A percentile compares a stretch with the other conserved stretches of the same genome.
Conservation (phyloP, 2,329 filamentous ascomycete species). For the Fusarium kyushuense region DNA sequence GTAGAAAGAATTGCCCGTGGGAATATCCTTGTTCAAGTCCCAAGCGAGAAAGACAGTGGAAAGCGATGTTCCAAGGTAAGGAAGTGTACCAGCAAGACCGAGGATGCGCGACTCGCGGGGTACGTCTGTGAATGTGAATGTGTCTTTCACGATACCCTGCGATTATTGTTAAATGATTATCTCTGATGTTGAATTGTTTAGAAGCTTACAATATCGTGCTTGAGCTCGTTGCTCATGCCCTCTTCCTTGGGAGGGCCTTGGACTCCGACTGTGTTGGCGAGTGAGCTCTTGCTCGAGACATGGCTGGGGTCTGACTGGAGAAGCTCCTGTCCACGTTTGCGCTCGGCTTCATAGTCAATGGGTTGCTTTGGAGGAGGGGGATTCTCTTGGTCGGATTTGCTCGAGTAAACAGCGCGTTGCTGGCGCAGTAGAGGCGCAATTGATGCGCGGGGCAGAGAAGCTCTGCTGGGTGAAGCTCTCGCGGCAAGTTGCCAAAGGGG, state of each 20-base stretch:
- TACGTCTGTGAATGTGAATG: conserved; percentile 73
- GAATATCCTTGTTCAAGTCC: conserved; percentile 78
- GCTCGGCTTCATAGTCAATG: conserved; percentile 69
- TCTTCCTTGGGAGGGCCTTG: conserved; percentile 31
- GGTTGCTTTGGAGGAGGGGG: conserved; percentile 44
- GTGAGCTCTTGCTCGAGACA: conserved; percentile 70
- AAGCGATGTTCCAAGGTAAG: conserved; percentile 86
- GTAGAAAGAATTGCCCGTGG: conserved; percentile 68
- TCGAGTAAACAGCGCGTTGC: conserved; percentile 43
- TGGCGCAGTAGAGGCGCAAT: conserved; percentile 29
- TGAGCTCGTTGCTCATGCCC: conserved; percentile 53
- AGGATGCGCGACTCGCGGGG: conserved; percentile 76
- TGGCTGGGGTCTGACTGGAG: conserved; percentile 70
- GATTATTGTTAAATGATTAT: conserved; percentile 3
- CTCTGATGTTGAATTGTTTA: rapidly evolving
- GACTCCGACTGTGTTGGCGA: conserved; percentile 60
- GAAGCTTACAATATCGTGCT: conserved; percentile 67
- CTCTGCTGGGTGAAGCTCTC: conserved; percentile 24
- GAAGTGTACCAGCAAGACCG: conserved; percentile 82
- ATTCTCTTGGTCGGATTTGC: conserved; percentile 39
- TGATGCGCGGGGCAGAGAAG: conserved; percentile 14
- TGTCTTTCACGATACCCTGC: conserved; percentile 74
- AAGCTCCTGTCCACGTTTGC: conserved; percentile 64
- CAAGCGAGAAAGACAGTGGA: conserved; percentile 86
- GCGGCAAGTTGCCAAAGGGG: conserved; percentile 42